Percentiles rank a stretch among this genome's conserved stretches.
Evolutionary conservation across 805 yeast species (phyloP).

Genomic region (Lachancea meyersii): DNA sequence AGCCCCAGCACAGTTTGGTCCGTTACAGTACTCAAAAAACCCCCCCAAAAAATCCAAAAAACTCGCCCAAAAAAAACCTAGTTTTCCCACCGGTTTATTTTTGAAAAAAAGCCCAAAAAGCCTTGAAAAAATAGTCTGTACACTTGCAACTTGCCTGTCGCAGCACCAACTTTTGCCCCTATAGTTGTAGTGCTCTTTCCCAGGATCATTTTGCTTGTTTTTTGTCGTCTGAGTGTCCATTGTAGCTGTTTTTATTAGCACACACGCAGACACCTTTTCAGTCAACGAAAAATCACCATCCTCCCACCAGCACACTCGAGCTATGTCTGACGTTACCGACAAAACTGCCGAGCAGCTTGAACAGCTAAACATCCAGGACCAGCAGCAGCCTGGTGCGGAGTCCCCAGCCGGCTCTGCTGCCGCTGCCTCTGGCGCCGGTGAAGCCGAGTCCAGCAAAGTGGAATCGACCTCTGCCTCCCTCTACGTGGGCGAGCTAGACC

Average conservation of each 20-base stretch:
- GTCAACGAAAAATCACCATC: too few species aligned
- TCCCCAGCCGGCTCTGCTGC: constrained; percentile 22
- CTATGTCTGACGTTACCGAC: constrained; percentile 37
- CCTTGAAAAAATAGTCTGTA: not conserved
- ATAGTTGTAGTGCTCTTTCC: too few species aligned
- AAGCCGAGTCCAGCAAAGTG: constrained; percentile 35
- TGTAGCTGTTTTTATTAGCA: too few species aligned
- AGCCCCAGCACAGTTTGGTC: constrained; percentile 8
- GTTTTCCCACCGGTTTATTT: constrained; percentile 6
- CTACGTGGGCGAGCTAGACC: constrained; percentile 96
- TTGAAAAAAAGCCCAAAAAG: constrained; percentile 7
- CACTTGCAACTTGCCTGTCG: too few species aligned
- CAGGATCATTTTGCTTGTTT: too few species aligned
- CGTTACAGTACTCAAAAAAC: constrained; percentile 1
- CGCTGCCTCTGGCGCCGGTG: constrained; percentile 28
- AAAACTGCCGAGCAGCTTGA: constrained; percentile 34
- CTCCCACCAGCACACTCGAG: too few species aligned
- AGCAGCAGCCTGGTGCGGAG: too few species aligned
- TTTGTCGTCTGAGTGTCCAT: too few species aligned
- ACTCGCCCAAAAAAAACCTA: constrained; percentile 4
- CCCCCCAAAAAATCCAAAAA: constrained; percentile 3
- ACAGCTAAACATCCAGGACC: constrained; percentile 30
- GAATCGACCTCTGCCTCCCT: constrained; percentile 72
- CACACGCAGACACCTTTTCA: too few species aligned
- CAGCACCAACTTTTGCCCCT: too few species aligned